Evolutionary conservation across 805 yeast species (phyloP).

Genomic region (Metschnikowia reukaufii): DNA sequence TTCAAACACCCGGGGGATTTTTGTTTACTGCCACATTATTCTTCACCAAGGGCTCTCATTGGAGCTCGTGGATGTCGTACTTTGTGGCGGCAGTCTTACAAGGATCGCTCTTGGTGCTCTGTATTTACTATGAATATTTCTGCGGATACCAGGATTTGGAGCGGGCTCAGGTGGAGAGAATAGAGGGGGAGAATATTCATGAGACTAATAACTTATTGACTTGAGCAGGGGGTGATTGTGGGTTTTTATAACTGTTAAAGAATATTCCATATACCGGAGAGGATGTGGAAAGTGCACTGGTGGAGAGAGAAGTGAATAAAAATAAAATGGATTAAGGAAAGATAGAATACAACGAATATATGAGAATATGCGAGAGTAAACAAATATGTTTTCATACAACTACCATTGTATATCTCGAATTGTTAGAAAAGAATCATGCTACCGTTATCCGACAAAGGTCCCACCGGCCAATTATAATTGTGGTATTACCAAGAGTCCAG

Average conservation of each 20-base stretch:
- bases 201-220: constrained; percentile 1
- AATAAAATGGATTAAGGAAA: no score
- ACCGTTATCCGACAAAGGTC: no score
- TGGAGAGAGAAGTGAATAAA: no score
- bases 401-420: no score
- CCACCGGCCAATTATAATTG: not conserved
- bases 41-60: constrained; percentile 69
- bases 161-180: constrained; percentile 12
- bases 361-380: no score
- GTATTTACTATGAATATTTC: constrained; percentile 47
- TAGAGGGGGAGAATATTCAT: constrained; percentile 12
- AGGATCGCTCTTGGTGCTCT: constrained; percentile 58
- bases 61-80: constrained; percentile 88
- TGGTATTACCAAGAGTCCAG: not conserved
- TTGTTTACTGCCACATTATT: constrained; percentile 74
- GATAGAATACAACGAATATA: no score
- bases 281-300: no score
- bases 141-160: constrained; percentile 13
- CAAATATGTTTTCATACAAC: no score
- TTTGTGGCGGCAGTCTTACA: constrained; percentile 71
- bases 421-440: no score
- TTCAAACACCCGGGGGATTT: constrained; percentile 90
- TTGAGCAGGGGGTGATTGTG: not conserved
- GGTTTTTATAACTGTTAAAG: no score
- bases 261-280: no score